Evolutionary conservation across 495 filamentous ascomycete genomes (phyloP).

Genomic region (Tuber magnatum): DNA sequence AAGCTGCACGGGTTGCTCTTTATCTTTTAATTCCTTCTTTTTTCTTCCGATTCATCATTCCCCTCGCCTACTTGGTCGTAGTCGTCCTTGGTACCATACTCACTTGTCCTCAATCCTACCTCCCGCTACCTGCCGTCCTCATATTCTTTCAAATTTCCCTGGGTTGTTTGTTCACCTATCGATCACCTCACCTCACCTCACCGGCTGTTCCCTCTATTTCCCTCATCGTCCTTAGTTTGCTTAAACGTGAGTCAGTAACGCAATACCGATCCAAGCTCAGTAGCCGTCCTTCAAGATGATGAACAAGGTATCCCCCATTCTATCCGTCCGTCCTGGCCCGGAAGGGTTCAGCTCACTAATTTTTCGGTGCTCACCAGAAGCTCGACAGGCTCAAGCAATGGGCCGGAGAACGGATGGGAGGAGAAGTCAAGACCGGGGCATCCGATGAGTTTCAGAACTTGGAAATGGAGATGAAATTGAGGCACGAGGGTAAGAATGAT

Average conservation of each 20-base stretch:
- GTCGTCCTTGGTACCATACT: conserved; percentile 1
- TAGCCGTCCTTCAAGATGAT: conserved; percentile 33
- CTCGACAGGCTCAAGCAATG: conserved; percentile 97
- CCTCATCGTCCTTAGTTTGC: conserved; percentile 13
- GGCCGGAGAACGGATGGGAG: conserved; percentile 95
- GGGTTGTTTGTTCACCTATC: conserved; percentile 17
- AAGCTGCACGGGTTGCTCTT: conserved; percentile 28
- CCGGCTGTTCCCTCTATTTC: neutral
- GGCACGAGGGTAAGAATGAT: conserved; percentile 72
- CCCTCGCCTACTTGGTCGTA: conserved; percentile 23
- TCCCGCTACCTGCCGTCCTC: neutral
- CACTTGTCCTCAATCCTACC: neutral
- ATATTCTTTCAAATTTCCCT: neutral
- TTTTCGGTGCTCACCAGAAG: conserved; percentile 50
- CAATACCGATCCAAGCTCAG: conserved; percentile 17
- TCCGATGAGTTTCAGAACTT: conserved; percentile 90
- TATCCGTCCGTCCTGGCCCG: neutral
- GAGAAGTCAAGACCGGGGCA: conserved; percentile 77
- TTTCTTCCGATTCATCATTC: conserved; percentile 2
- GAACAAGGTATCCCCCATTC: conserved; percentile 30
- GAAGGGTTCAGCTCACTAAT: conserved; percentile 9
- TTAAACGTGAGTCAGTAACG: neutral
- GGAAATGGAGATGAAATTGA: conserved; percentile 85
- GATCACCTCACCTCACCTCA: conserved; percentile 11
- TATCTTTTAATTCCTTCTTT: conserved; percentile 9